Conservation (phyloP, 306 rosid species). For the apple (Malus domestica) region ASM211411v1 NC_041797.1:8501501-8502000, state of each 20-base stretch:
- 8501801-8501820: neutral
- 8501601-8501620: slow-evolving; percentile 29
- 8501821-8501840: neutral
- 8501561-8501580: slow-evolving; percentile 3
- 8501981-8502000: neutral
- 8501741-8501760: neutral
- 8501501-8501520: slow-evolving; percentile 44
- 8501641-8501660: slow-evolving; percentile 21
- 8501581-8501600: slow-evolving; percentile 55
- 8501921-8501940: neutral
- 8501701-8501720: neutral
- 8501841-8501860: neutral
- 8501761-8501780: slow-evolving; percentile 2
- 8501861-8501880: neutral
- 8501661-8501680: neutral
- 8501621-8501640: slow-evolving; percentile 39
- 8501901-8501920: neutral
- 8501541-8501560: slow-evolving; percentile 10
- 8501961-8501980: neutral
- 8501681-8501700: neutral
- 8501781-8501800: neutral
- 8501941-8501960: neutral
- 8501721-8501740: neutral
- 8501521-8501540: slow-evolving; percentile 45
- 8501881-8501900: neutral